Percentiles rank a stretch among this genome's conserved stretches.
Conservation (phyloP, 371 early-diverging fungal species). For the Coemansia sp. region DNA sequence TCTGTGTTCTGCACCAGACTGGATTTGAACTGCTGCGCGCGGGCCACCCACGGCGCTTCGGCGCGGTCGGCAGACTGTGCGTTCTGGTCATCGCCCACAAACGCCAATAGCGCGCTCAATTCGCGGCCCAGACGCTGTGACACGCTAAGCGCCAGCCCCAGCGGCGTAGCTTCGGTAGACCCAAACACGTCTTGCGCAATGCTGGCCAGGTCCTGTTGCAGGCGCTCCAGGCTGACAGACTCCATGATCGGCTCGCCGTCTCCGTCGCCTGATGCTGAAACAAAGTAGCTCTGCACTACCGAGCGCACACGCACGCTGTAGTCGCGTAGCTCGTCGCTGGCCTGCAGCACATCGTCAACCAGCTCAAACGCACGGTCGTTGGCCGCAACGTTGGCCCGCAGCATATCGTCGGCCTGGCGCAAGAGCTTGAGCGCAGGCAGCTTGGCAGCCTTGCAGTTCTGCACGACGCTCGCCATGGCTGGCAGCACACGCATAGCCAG, state of each 20-base stretch:
- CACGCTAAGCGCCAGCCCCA: constrained; percentile 21
- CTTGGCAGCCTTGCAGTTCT: constrained; percentile 66
- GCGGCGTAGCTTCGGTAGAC: constrained; percentile 14
- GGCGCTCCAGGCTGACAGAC: background rate
- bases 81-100: constrained; percentile 5
- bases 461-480: constrained; percentile 57
- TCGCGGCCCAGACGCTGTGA: constrained; percentile 31
- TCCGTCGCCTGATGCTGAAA: background rate
- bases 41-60: constrained; percentile 69
- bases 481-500: constrained; percentile 62
- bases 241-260: background rate
- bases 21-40: constrained; percentile 76
- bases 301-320: constrained; percentile 11
- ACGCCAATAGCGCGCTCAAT: constrained; percentile 10
- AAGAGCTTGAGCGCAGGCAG: constrained; percentile 65
- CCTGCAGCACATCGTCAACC: constrained; percentile 3
- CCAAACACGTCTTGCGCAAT: constrained; percentile 39
- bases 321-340: constrained; percentile 16
- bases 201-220: constrained; percentile 11
- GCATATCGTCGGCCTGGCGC: constrained; percentile 65
- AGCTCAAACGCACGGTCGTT: constrained; percentile 1
- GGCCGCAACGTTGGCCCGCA: constrained; percentile 56
- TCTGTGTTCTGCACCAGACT: constrained; percentile 77
- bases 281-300: constrained; percentile 20
- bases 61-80: background rate